Base-by-base conservation (phyloP, 2,329 filamentous ascomycete species). In the Tothia fuscella region DNA sequence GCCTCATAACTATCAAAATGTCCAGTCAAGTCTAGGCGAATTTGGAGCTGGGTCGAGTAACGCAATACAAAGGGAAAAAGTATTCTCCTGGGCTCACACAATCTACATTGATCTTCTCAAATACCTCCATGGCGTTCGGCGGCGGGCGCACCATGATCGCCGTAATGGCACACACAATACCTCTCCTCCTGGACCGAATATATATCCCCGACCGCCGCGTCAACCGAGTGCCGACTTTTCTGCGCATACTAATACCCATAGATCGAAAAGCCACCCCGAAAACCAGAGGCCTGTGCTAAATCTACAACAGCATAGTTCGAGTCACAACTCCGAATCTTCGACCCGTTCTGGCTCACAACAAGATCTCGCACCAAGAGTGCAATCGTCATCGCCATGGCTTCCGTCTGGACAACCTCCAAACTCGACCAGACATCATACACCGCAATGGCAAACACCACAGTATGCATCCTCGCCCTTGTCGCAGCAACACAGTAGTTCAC, bases 201-300 rank as follows among this genome's bases (percentile, higher is more conserved):
- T 78, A 38, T 79, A 74, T 43, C 75, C 75, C 0, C 76, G 71
- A 50, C 75, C 75, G 22, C 75, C 75, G 14, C 68, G 70, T 34
- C 70, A 75, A 49, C 71, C 72, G 21, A 64, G 64, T 12, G 62
- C 70, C 13, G 67, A 70, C 48, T 67, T 71, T 42, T 66, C 64
- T 17, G 50, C 45, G 17, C 56, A 61, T 17, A 50, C 56, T 9
- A 39, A 63, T 59, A 47, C 52, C 59, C 35, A 37, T 17, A 37
- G 35, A 37, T n/a, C n/a, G n/a, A n/a, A n/a, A n/a, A n/a, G n/a
- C n/a, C n/a, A n/a, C n/a, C n/a, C n/a, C n/a, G n/a, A n/a, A n/a
- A n/a, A n/a, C n/a, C 35, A 26, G 6, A 19, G 30, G 26, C 21
- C 34, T 12, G 20, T 21, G 5, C 22, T 21, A 12, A 21, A 17